Evolutionary conservation across 2,329 filamentous ascomycete species (phyloP).

Genomic region (Trichoderma sp.): DNA sequence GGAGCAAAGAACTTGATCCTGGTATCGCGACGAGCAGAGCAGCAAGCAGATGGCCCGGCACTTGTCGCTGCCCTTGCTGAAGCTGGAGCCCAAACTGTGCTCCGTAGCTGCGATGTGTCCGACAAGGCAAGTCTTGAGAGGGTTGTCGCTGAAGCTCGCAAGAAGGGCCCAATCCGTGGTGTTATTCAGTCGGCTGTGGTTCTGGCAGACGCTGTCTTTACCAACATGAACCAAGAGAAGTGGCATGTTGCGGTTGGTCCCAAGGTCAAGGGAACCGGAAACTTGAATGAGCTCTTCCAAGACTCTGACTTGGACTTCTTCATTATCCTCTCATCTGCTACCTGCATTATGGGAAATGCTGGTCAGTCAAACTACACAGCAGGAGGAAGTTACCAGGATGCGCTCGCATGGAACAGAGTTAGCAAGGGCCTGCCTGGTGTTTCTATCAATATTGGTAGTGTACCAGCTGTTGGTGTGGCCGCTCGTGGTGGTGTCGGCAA

Average conservation of each 20-base stretch:
- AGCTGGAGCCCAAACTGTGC: neutral
- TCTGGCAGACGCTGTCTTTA: neutral
- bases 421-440: neutral
- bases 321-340: neutral
- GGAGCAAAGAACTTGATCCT: conserved; percentile 20
- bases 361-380: conserved; percentile 12
- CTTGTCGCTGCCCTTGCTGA: neutral
- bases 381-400: neutral
- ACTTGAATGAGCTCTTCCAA: neutral
- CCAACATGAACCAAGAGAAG: neutral
- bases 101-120: conserved; percentile 13
- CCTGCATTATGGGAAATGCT: neutral
- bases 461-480: neutral
- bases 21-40: conserved; percentile 1
- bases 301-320: neutral
- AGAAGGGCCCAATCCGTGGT: neutral
- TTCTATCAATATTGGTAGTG: conserved; percentile 7
- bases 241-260: neutral
- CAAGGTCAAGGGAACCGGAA: neutral
- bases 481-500: neutral
- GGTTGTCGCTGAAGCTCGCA: neutral
- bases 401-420: neutral
- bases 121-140: neutral
- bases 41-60: neutral
- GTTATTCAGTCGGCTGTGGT: neutral